A percentile compares a stretch with the other conserved stretches of the same genome.
These are phyloP conservation scores for Backusella mclennaniae DNA, from an alignment of 192 early-diverging fungal genomes.

Conservation along the genomic window DNA sequence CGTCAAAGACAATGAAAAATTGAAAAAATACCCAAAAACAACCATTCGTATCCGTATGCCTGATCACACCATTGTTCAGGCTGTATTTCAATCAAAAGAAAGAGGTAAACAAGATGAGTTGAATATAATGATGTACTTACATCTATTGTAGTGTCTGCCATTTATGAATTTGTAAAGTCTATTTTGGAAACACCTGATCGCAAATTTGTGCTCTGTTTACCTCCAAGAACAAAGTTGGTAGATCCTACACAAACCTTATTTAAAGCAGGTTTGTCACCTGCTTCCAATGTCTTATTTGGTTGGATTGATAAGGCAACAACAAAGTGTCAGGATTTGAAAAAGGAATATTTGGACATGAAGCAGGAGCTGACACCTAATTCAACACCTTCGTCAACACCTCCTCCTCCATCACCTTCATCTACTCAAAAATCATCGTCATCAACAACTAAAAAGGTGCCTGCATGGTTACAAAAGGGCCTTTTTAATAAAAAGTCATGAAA, in stretches of 20 bases:
- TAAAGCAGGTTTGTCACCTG: conserved; percentile 53
- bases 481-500: conserved; percentile 24
- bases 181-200: conserved; percentile 36
- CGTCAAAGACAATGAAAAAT: conserved; percentile 55
- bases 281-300: conserved; percentile 51
- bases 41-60: conserved; percentile 83
- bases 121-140: not conserved
- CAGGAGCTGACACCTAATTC: not conserved
- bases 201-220: conserved; percentile 40
- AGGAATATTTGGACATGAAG: conserved; percentile 19
- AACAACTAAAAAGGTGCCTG: conserved; percentile 9
- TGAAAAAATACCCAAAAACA: conserved; percentile 74
- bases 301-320: conserved; percentile 36
- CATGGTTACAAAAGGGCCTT: conserved; percentile 31
- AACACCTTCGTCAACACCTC: not conserved
- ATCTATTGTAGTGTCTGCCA: conserved; percentile 18
- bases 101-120: conserved; percentile 33
- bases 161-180: conserved; percentile 37
- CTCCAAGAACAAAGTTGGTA: conserved; percentile 52
- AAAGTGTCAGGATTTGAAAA: not conserved
- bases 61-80: conserved; percentile 73
- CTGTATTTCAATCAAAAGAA: conserved; percentile 69
- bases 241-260: conserved; percentile 43
- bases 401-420: not conserved
- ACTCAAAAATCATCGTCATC: not conserved